phyloP scores from a whole-genome alignment of 257 asterid species.

The Cinchona pubescens region DNA sequence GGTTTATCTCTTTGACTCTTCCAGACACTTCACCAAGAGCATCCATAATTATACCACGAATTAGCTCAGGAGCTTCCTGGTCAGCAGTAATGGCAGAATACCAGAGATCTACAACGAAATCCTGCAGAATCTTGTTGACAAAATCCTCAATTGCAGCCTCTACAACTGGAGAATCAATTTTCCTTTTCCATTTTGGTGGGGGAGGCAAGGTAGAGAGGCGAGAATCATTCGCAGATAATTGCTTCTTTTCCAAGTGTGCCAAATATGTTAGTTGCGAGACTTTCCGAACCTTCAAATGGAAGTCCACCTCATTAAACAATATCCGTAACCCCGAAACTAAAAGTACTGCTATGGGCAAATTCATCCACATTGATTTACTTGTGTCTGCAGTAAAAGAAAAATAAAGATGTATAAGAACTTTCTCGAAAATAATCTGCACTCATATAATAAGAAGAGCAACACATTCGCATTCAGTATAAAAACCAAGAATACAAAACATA shows the following conservation, averaged over 20 bases:
- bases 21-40: conserved; percentile 85
- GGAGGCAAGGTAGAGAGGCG: conserved; percentile 65
- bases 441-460: not conserved
- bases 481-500: not conserved
- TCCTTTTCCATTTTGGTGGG: conserved; percentile 85
- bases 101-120: conserved; percentile 89
- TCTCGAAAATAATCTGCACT: conserved; percentile 4
- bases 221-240: conserved; percentile 77
- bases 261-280: conserved; percentile 54
- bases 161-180: conserved; percentile 74
- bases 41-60: conserved; percentile 71
- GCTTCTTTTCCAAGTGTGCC: conserved; percentile 86
- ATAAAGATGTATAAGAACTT: not conserved
- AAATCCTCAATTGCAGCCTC: conserved; percentile 87
- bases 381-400: conserved; percentile 59
- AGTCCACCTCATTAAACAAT: conserved; percentile 72
- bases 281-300: conserved; percentile 67
- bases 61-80: conserved; percentile 79
- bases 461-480: not conserved
- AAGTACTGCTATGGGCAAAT: conserved; percentile 77
- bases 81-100: conserved; percentile 90
- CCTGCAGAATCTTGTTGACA: conserved; percentile 69
- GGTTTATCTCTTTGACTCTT: conserved; percentile 81
- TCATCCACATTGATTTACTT: conserved; percentile 94
- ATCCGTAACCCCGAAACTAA: conserved; percentile 72